Conservation (phyloP, 2,329 filamentous ascomycete genomes). For the Aspergillus japonicus region DNA sequence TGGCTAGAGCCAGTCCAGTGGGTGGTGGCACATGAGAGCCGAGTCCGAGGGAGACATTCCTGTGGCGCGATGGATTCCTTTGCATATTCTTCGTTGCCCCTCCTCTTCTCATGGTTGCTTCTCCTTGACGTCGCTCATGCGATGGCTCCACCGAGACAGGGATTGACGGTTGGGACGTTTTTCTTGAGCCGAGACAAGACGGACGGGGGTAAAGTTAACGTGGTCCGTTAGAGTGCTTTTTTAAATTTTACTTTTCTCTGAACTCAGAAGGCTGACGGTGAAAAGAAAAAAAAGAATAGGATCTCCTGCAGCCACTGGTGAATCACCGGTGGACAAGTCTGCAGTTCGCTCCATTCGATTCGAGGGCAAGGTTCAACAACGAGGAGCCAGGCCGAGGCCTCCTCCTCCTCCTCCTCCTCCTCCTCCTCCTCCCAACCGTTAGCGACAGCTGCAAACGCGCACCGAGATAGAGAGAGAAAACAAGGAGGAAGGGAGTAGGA, state of each 20-base stretch:
- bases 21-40: background rate
- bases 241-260: too few species aligned
- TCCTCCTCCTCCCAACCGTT: constrained; percentile 12
- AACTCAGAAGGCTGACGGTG: background rate
- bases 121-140: background rate
- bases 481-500: background rate
- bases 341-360: background rate
- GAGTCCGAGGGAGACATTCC: background rate
- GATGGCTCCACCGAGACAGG: background rate
- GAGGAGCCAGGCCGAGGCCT: background rate
- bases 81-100: background rate
- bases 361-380: background rate
- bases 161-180: background rate
- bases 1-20: background rate
- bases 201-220: background rate
- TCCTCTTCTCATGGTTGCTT: background rate
- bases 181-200: background rate
- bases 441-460: constrained; percentile 6
- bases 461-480: background rate
- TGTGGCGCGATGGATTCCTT: background rate
- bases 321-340: background rate
- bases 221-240: background rate
- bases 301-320: background rate
- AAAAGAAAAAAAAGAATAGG: background rate
- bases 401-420: too few species aligned